These are phyloP conservation scores for Murraya paniculata DNA, from an alignment of 345 rosid species.

Conservation along the genomic window DNA sequence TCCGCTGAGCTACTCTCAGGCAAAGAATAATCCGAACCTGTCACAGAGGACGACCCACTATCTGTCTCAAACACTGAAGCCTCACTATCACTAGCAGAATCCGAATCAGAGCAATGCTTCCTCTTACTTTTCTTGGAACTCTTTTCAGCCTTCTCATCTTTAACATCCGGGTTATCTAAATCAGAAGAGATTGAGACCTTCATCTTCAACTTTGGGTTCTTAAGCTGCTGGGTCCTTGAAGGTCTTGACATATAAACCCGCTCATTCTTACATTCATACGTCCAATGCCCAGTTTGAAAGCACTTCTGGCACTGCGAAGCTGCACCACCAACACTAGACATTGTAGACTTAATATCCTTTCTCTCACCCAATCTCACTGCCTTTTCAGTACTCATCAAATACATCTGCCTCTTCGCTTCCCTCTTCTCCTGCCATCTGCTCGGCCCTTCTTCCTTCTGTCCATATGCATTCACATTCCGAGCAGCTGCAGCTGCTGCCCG, in stretches of 20 bases:
- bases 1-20: constrained; percentile 59
- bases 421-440: constrained; percentile 99
- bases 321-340: constrained; percentile 41
- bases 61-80: constrained; percentile 89
- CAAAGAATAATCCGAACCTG: constrained; percentile 60
- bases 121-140: constrained; percentile 77
- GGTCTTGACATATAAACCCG: constrained; percentile 89
- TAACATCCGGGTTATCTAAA: constrained; percentile 43
- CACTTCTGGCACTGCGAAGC: constrained; percentile 92
- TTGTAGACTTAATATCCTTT: constrained; percentile 62
- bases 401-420: constrained; percentile 96
- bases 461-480: constrained; percentile 91
- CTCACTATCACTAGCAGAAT: constrained; percentile 74
- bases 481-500: constrained; percentile 94
- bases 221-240: constrained; percentile 90
- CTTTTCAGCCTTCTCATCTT: constrained; percentile 49
- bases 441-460: constrained; percentile 99
- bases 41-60: constrained; percentile 56
- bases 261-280: constrained; percentile 92
- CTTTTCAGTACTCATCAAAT: constrained; percentile 97
- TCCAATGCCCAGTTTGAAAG: constrained; percentile 92
- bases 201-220: constrained; percentile 79
- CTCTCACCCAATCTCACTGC: constrained; percentile 88
- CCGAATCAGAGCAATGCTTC: constrained; percentile 66
- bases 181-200: constrained; percentile 56